Evolutionary conservation across 148 eudicot genomes (phyloP).

Genomic region (Fagopyrum homotropicum): DNA sequence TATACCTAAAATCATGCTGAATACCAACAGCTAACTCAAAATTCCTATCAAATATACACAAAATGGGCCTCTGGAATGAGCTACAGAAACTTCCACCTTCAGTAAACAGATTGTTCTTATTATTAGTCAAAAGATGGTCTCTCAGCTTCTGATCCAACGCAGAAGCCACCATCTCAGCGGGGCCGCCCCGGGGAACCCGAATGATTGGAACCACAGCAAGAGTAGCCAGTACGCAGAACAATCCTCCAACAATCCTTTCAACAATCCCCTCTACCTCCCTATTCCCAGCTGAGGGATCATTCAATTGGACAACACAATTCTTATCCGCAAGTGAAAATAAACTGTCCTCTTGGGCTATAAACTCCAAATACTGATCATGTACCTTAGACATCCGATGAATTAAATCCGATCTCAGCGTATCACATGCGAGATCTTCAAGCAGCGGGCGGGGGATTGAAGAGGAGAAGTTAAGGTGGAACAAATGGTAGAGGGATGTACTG

Average conservation of each 20-base stretch:
- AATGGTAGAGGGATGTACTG: slow-evolving; percentile 50
- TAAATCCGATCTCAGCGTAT: slow-evolving; percentile 48
- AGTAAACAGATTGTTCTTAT: slow-evolving; percentile 81
- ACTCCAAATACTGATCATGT: slow-evolving; percentile 93
- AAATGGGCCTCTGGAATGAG: slow-evolving; percentile 80
- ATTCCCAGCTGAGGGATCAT: slow-evolving; percentile 85
- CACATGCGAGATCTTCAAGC: slow-evolving; percentile 80
- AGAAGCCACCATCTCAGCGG: slow-evolving; percentile 92
- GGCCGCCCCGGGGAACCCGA: slow-evolving; percentile 87
- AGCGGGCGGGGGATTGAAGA: slow-evolving; percentile 67
- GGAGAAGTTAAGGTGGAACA: slow-evolving; percentile 81
- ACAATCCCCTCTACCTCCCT: slow-evolving; percentile 75
- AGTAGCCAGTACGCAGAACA: slow-evolving; percentile 87
- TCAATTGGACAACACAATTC: slow-evolving; percentile 73
- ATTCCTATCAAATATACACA: slow-evolving; percentile 83
- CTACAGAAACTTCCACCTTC: slow-evolving; percentile 67
- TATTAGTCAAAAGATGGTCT: slow-evolving; percentile 77
- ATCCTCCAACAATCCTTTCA: slow-evolving; percentile 62
- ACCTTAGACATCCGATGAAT: slow-evolving; percentile 68
- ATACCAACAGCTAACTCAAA: slow-evolving; percentile 79
- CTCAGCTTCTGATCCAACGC: slow-evolving; percentile 79
- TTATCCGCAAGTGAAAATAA: slow-evolving; percentile 70
- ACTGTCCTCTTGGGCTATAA: slow-evolving; percentile 76
- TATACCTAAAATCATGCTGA: slow-evolving; percentile 95
- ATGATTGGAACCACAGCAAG: slow-evolving; percentile 83